Base-by-base conservation (phyloP, 768 basidiomycete species). In the Hebeloma cylindrosporum region DNA sequence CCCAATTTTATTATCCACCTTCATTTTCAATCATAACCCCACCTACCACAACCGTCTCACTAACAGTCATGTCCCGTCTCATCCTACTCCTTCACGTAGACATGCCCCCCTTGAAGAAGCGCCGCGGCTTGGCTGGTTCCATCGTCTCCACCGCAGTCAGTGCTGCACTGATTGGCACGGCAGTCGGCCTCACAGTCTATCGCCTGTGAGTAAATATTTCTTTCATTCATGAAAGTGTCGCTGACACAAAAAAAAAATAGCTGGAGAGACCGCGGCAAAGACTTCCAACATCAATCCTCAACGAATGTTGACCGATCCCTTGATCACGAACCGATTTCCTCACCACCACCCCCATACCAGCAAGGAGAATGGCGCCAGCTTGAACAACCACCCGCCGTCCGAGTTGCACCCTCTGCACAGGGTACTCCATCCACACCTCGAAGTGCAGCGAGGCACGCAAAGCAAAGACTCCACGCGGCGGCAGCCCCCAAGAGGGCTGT, bases 161-260 rank as follows among this genome's bases (percentile, higher is more conserved):
- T 67, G 88, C 89, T 52, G 90, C 88, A 34, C 77, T 93, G 47
- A 87, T 93, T 48, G 87, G 89, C 46, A 84, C 87, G 16, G 90
- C 90, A 11, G 89, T 93, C 40, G 89, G 89, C 47, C 74, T 91
- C 50, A 89, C 88, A 33, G 87, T 90, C 30, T 93, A 90, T 69
- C 79, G 87, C 64, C 70, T 92, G 89, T 91, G 62, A 71, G 87
- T 77, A 25, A 27, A 42, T 33, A 40, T 21, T 20, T 22, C 9
- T 30, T 37, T 9, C 26, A 29, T 21, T 3, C 36, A 36, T 14
- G 16, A 26, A 20, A 46, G 39, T 37, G 21, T 35, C 31, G 10
- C 39, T 48, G 48, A 54, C n/a, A n/a, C n/a, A n/a, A n/a, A n/a
- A n/a, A n/a, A n/a, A n/a, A n/a, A n/a, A n/a, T 50, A 89, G 88